These are phyloP conservation scores for Corymbia maculata DNA, from an alignment of 345 rosid genomes.

Conservation along the genomic window DNA sequence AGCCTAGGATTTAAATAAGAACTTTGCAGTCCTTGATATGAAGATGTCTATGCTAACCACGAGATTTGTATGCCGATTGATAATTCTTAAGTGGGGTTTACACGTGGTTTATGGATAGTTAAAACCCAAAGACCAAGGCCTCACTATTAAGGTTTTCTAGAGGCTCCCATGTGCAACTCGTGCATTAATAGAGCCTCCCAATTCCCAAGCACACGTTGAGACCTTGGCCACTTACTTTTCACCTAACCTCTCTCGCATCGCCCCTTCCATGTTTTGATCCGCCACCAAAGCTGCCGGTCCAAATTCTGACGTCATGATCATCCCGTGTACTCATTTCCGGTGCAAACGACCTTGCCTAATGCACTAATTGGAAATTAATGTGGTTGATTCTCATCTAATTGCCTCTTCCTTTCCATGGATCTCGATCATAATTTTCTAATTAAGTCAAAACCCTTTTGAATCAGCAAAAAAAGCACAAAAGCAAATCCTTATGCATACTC, in stretches of 20 bases:
- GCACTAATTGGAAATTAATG: neutral
- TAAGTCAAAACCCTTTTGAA: neutral
- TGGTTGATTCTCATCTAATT: neutral
- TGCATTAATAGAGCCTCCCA: neutral
- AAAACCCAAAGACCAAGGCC: no score
- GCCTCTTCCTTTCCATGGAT: neutral
- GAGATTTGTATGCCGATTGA: no score
- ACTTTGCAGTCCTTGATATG: no score
- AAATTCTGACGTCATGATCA: neutral
- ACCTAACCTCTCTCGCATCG: no score
- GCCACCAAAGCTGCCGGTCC: neutral
- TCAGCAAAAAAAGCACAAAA: neutral
- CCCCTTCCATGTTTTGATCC: neutral
- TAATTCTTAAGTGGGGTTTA: no score
- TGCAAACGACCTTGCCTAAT: neutral
- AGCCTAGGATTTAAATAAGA: no score
- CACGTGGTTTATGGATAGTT: no score
- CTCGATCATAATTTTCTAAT: neutral
- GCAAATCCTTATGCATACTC: neutral
- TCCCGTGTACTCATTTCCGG: neutral
- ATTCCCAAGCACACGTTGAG: neutral
- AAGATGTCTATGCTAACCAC: no score
- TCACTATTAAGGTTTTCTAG: neutral
- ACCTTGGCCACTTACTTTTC: neutral
- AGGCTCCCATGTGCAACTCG: neutral